These are phyloP conservation scores for Exophiala calicioides DNA, from an alignment of 2,329 filamentous ascomycete species.

Conservation along the genomic window DNA sequence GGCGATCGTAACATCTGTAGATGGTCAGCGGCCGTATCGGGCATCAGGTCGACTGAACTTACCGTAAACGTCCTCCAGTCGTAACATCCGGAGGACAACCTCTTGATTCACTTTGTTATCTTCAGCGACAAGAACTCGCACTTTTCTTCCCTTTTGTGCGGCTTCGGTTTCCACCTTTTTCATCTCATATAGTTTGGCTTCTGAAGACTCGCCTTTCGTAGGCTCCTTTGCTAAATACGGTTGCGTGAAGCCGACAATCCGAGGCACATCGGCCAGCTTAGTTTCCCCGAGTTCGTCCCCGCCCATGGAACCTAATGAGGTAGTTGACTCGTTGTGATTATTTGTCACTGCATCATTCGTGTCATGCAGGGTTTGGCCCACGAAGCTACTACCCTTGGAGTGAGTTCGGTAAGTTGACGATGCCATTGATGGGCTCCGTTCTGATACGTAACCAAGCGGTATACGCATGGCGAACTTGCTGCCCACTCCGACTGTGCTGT, in stretches of 20 bases:
- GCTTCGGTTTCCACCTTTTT: conserved; percentile 65
- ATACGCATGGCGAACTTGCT: conserved; percentile 82
- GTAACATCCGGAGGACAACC: conserved; percentile 63
- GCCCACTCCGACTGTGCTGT: conserved; percentile 71
- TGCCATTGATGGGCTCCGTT: conserved; percentile 53
- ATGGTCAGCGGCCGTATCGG: no score
- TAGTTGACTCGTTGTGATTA: conserved; percentile 16
- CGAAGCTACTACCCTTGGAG: conserved; percentile 29
- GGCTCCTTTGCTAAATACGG: conserved; percentile 39
- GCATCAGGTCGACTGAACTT: conserved; percentile 25
- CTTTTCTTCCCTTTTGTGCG: conserved; percentile 57
- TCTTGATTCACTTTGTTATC: conserved; percentile 68
- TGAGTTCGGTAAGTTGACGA: conserved; percentile 27
- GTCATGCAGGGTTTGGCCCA: conserved; percentile 25
- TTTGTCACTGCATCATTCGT: conserved; percentile 8
- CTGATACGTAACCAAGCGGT: conserved; percentile 73
- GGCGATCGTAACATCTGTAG: conserved; percentile 79
- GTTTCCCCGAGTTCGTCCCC: conserved; percentile 9
- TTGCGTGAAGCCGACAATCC: conserved; percentile 33
- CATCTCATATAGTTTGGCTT: conserved; percentile 66
- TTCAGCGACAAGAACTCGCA: conserved; percentile 85
- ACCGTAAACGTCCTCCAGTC: conserved; percentile 51
- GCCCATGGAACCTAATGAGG: conserved; percentile 16
- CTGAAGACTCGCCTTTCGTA: conserved; percentile 46
- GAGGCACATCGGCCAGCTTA: conserved; percentile 28